phyloP scores from a whole-genome alignment of 1,139 yeast genomes.

The Sugiyamaella grinbergsii region DNA sequence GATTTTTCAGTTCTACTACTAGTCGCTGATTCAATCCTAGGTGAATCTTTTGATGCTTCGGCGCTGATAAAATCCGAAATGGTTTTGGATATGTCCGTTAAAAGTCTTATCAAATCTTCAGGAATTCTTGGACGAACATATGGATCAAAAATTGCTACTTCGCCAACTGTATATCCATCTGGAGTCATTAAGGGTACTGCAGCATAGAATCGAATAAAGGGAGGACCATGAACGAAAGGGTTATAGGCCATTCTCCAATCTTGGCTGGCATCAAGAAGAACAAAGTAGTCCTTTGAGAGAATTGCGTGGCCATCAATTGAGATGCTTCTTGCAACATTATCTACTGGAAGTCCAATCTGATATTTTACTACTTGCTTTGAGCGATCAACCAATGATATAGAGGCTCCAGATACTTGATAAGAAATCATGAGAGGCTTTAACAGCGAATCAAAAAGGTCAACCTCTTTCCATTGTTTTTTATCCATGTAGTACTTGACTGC shows the following conservation, averaged over 20 bases:
- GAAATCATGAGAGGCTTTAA: slow-evolving; percentile 39
- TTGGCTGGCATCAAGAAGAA: slow-evolving; percentile 57
- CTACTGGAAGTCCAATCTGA: slow-evolving; percentile 47
- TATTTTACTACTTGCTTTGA: slow-evolving; percentile 53
- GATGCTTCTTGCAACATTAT: slow-evolving; percentile 50
- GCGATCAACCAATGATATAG: slow-evolving; percentile 59
- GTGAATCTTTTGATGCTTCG: slow-evolving; percentile 22
- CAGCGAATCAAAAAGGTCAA: slow-evolving; percentile 46
- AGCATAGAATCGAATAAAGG: slow-evolving; percentile 60
- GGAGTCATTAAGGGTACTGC: slow-evolving; percentile 58
- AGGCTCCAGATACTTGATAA: slow-evolving; percentile 52
- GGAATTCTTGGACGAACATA: slow-evolving; percentile 48
- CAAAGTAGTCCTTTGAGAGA: slow-evolving; percentile 56
- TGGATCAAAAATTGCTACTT: slow-evolving; percentile 61
- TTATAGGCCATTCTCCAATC: slow-evolving; percentile 69
- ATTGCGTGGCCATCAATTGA: slow-evolving; percentile 71
- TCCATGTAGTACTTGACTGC: slow-evolving; percentile 49
- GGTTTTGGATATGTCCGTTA: slow-evolving; percentile 48
- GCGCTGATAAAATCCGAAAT: slow-evolving; percentile 50
- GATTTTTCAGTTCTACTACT: not conserved
- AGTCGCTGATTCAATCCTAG: slow-evolving; percentile 29
- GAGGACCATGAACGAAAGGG: slow-evolving; percentile 64
- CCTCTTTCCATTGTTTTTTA: slow-evolving; percentile 56
- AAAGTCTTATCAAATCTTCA: slow-evolving; percentile 42
- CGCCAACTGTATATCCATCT: slow-evolving; percentile 54